These are phyloP conservation scores for Dispira simplex DNA, from an alignment of 192 early-diverging fungal species.

Conservation along the genomic window DNA sequence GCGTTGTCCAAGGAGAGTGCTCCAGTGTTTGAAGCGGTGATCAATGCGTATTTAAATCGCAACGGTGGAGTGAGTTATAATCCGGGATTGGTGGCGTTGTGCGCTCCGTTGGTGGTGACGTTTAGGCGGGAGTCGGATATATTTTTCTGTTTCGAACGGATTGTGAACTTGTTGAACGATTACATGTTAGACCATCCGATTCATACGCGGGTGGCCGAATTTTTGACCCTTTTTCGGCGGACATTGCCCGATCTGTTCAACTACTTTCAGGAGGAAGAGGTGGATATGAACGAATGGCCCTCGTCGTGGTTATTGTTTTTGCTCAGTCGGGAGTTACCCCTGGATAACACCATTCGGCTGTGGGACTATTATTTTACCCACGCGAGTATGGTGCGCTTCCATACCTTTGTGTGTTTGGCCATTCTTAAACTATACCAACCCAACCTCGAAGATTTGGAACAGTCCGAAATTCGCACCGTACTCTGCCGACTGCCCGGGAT, in stretches of 20 bases:
- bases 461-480: conserved; percentile 77
- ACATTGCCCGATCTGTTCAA: conserved; percentile 39
- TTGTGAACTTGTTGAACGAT: conserved; percentile 55
- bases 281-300: conserved; percentile 74
- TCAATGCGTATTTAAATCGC: conserved; percentile 69
- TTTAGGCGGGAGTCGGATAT: conserved; percentile 60
- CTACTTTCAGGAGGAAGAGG: conserved; percentile 92
- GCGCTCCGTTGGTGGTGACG: conserved; percentile 68
- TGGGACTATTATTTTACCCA: conserved; percentile 87
- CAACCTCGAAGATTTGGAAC: conserved; percentile 75
- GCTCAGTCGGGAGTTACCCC: conserved; percentile 70
- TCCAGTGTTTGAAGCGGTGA: conserved; percentile 65
- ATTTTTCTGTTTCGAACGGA: conserved; percentile 65
- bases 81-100: conserved; percentile 54
- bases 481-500: conserved; percentile 59
- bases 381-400: conserved; percentile 55
- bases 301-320: conserved; percentile 69
- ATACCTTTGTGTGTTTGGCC: conserved; percentile 80
- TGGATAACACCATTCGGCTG: conserved; percentile 57
- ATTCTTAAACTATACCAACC: conserved; percentile 60
- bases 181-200: conserved; percentile 42
- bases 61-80: conserved; percentile 62
- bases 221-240: conserved; percentile 45
- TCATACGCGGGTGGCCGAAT: conserved; percentile 66
- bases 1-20: conserved; percentile 21